Evolutionary conservation across 805 yeast genomes (phyloP).

Genomic region (Candida berthetii): DNA sequence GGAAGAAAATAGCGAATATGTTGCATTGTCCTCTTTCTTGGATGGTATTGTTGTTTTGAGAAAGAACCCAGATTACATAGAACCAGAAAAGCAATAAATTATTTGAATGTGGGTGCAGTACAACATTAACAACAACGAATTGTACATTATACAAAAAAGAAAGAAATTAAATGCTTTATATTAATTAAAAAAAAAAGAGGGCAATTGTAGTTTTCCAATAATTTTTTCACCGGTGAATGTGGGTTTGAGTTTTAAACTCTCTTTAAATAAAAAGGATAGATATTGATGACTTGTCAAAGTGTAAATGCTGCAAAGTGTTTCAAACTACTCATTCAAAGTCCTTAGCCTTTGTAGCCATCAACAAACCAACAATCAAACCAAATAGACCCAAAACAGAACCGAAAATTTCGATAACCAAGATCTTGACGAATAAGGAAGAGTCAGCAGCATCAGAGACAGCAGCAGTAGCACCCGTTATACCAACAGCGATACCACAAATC

Average conservation of each 20-base stretch:
- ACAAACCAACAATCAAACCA: slow-evolving; percentile 92
- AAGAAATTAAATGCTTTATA: background rate
- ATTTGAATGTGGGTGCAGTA: background rate
- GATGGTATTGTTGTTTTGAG: slow-evolving; percentile 92
- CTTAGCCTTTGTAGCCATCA: slow-evolving; percentile 94
- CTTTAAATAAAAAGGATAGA: too few species aligned
- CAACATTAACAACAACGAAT: too few species aligned
- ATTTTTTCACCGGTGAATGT: too few species aligned
- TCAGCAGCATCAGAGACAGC: slow-evolving; percentile 98
- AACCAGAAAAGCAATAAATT: slow-evolving; percentile 33
- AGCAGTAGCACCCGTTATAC: slow-evolving; percentile 97
- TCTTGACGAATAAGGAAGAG: slow-evolving; percentile 89
- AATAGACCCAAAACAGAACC: slow-evolving; percentile 94
- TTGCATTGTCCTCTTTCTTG: slow-evolving; percentile 70
- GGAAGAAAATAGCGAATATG: slow-evolving; percentile 84
- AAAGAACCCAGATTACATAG: slow-evolving; percentile 83
- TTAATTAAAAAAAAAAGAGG: too few species aligned
- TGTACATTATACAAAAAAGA: too few species aligned
- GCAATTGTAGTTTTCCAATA: too few species aligned
- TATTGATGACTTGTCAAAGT: background rate
- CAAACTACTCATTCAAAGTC: slow-evolving; percentile 55
- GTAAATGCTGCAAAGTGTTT: too few species aligned
- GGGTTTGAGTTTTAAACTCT: too few species aligned
- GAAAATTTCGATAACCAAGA: slow-evolving; percentile 93
- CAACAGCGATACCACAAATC: slow-evolving; percentile 96